A percentile compares a stretch with the other conserved stretches of the same genome.
These are phyloP conservation scores for Bryopsis sp. DNA, from an alignment of 139 green algal genomes.

Conservation along the genomic window DNA sequence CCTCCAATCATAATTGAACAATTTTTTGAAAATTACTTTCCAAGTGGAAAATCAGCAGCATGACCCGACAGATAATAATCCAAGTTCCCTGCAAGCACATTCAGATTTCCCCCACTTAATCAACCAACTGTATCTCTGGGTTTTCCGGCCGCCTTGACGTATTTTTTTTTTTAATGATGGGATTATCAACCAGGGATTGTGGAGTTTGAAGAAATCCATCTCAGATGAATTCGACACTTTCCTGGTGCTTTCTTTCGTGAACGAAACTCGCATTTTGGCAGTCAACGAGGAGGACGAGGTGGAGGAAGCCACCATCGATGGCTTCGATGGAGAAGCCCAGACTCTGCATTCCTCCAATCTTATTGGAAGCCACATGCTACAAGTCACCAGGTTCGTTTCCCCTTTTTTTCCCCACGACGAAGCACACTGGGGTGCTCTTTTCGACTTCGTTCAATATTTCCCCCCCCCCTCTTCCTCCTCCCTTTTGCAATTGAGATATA, in stretches of 20 bases:
- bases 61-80: no score
- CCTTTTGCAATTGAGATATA: no score
- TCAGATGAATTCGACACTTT: constrained; percentile 65
- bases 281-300: constrained; percentile 69
- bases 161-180: no score
- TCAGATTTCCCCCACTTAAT: no score
- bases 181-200: constrained; percentile 81
- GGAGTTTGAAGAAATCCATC: constrained; percentile 59
- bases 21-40: no score
- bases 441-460: no score
- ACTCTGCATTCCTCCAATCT: constrained; percentile 82
- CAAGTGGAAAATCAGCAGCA: no score
- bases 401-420: no score
- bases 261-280: constrained; percentile 71
- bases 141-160: constrained; percentile 41
- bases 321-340: constrained; percentile 69
- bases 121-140: constrained; percentile 39
- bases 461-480: no score
- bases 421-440: no score
- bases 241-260: constrained; percentile 90
- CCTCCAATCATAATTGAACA: no score
- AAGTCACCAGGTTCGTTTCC: constrained; percentile 55
- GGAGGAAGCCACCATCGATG: constrained; percentile 51
- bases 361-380: constrained; percentile 62
- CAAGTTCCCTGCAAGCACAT: no score